These are phyloP conservation scores for Oryza brachyantha DNA, from an alignment of 176 grass and related monocot genomes.

Conservation along the genomic window DNA sequence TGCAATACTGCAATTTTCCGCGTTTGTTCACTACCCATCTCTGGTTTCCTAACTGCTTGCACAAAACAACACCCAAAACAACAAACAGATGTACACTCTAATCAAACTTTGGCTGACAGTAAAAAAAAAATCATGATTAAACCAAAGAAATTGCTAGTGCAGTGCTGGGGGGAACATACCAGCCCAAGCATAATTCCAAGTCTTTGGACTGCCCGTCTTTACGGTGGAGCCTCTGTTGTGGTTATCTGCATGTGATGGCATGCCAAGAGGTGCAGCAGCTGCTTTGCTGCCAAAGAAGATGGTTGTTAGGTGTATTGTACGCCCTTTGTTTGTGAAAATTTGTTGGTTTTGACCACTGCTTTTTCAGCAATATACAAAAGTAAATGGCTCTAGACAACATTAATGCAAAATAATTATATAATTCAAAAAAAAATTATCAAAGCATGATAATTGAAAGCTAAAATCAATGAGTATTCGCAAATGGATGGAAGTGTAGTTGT, in stretches of 20 bases:
- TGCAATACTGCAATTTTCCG: background rate
- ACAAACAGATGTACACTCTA: background rate
- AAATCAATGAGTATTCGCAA: too few species aligned
- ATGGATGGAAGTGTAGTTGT: too few species aligned
- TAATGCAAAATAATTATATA: too few species aligned
- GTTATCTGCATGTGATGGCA: background rate
- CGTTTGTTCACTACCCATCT: background rate
- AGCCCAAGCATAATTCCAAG: background rate
- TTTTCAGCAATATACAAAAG: background rate
- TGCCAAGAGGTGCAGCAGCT: background rate
- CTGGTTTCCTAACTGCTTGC: background rate
- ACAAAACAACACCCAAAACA: background rate
- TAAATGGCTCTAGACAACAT: background rate
- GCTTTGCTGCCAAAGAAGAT: background rate
- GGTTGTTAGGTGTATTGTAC: background rate
- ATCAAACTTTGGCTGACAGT: background rate
- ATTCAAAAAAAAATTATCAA: too few species aligned
- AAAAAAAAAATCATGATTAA: background rate
- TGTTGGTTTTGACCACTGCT: background rate
- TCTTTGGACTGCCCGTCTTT: background rate
- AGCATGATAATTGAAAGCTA: too few species aligned
- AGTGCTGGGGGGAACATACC: background rate
- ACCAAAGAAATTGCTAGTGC: background rate
- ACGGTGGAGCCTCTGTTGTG: background rate
- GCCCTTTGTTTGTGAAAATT: background rate